Base-by-base conservation (phyloP, 2,329 filamentous ascomycete genomes). In the Penicillium sp. region DNA sequence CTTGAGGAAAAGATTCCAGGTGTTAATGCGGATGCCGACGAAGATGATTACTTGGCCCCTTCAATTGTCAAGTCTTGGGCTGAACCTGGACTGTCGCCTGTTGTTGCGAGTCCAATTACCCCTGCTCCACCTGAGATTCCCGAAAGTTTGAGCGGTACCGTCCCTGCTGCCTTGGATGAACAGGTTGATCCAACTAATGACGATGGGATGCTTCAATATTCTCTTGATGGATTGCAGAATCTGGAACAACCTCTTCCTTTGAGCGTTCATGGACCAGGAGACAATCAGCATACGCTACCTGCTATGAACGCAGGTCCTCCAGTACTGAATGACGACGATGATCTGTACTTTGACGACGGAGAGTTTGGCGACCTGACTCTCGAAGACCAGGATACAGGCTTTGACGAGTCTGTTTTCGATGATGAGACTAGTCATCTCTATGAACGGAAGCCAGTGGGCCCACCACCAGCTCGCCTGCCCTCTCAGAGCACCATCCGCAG, bases 341-440 rank as follows among this genome's bases (percentile, higher is more conserved):
- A 82, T 59, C 61, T 82, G 30, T 82, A 81, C 55, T 82, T 79
- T 62, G 79, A 82, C 55, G 80, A 81, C 66, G 80, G 80, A 26
- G 76, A 79, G 56, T 80, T 80, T 60, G 79, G 74, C 40, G 78
- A 80, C 30, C 65, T 80, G 13, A 67, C 67, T 19, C 65, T 70
- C 5, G 71, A 76, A 13, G 65, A 71, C 22, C 68, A 70, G 10
- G 71, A 69, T n/a, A 71, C 71, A 33, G 65, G 63, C 1, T 81
- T 82, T 64, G 80, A 82, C 59, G 80, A 82, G 66, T 79, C 79
- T 8, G 76, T 81, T 10, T 81, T 83, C 52, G 81, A 83, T 61
- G 80, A 83, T 60, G 79, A 78, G 42, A 76, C 70, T 11, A 78
- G 79, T 55, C 75, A 79, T 61, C 65, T 80, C 13, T 81, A 80